Percentiles rank a stretch among this genome's conserved stretches.
Conservation (phyloP, 805 yeast species). For the Sugiyamaella valdiviana region DNA sequence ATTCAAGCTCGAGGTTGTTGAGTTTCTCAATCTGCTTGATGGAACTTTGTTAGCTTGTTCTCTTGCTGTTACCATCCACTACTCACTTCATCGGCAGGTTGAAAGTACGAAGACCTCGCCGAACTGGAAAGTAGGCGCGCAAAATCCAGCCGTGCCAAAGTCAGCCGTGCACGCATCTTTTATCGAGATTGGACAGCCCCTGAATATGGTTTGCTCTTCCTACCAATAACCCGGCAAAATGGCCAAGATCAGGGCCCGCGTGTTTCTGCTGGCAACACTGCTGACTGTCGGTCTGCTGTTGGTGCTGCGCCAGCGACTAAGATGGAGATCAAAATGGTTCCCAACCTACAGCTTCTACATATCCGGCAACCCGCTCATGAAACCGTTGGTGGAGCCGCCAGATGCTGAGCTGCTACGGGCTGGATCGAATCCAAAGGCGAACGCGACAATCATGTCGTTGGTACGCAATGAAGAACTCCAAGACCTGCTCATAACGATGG, state of each 20-base stretch:
- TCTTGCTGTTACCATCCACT: too few species aligned
- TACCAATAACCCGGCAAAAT: background rate
- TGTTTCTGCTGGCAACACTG: background rate
- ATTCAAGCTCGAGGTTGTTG: conserved; percentile 62
- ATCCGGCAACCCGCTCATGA: conserved; percentile 18
- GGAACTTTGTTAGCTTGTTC: conserved; percentile 20
- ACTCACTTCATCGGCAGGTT: conserved; percentile 7
- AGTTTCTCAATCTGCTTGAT: conserved; percentile 45
- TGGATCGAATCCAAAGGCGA: conserved; percentile 36
- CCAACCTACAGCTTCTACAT: conserved; percentile 17
- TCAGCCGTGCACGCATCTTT: too few species aligned
- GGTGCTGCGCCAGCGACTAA: background rate
- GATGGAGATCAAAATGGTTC: conserved; percentile 10
- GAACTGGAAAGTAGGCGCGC: too few species aligned
- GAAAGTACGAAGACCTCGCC: background rate
- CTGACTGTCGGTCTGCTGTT: background rate
- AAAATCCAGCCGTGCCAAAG: too few species aligned
- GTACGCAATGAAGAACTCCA: conserved; percentile 62
- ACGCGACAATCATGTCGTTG: conserved; percentile 67
- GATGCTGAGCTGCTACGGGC: conserved; percentile 6
- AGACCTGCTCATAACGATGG: conserved; percentile 47
- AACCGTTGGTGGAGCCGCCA: conserved; percentile 10
- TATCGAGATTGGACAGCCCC: background rate
- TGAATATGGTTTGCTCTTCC: background rate
- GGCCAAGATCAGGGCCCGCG: background rate